These are phyloP conservation scores for Elongisporangium prolatum DNA, from an alignment of 352 stramenopile species.

Conservation along the genomic window DNA sequence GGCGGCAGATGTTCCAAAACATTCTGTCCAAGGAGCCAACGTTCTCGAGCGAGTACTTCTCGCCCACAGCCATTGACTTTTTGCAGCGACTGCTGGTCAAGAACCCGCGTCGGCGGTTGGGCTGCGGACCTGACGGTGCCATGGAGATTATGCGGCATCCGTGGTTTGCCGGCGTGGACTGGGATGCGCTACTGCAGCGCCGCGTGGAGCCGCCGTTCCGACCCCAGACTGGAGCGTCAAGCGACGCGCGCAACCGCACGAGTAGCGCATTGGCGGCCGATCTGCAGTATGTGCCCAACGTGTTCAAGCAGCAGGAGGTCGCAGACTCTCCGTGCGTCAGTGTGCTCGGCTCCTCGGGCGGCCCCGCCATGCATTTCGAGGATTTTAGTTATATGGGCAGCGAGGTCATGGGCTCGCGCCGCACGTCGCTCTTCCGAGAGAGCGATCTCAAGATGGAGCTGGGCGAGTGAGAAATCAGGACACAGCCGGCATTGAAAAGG, in stretches of 20 bases:
- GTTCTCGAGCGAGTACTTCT: constrained; percentile 64
- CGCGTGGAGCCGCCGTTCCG: constrained; percentile 68
- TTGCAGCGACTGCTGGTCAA: constrained; percentile 66
- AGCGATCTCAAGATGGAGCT: constrained; percentile 85
- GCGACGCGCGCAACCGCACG: constrained; percentile 28
- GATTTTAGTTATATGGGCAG: constrained; percentile 88
- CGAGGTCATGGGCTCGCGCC: constrained; percentile 79
- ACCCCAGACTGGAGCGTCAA: constrained; percentile 34
- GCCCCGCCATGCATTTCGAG: constrained; percentile 80
- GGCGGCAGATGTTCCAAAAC: constrained; percentile 83
- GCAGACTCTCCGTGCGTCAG: constrained; percentile 72
- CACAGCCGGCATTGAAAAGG: too few relatives aligned
- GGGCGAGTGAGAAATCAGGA: constrained; percentile 28
- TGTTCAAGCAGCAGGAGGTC: constrained; percentile 82
- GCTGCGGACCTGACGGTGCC: constrained; percentile 51
- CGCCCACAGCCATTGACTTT: constrained; percentile 60
- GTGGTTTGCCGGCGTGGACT: constrained; percentile 78
- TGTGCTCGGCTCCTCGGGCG: constrained; percentile 46
- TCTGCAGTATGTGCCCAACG: constrained; percentile 72
- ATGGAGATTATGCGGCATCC: constrained; percentile 81
- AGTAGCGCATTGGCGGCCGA: constrained; percentile 51
- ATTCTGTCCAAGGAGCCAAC: constrained; percentile 69
- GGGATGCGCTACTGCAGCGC: constrained; percentile 64
- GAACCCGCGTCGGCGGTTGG: constrained; percentile 59
- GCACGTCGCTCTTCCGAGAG: constrained; percentile 76